Conservation (phyloP, 257 asterid genomes). For the Parsonsia alboflavescens region DNA sequence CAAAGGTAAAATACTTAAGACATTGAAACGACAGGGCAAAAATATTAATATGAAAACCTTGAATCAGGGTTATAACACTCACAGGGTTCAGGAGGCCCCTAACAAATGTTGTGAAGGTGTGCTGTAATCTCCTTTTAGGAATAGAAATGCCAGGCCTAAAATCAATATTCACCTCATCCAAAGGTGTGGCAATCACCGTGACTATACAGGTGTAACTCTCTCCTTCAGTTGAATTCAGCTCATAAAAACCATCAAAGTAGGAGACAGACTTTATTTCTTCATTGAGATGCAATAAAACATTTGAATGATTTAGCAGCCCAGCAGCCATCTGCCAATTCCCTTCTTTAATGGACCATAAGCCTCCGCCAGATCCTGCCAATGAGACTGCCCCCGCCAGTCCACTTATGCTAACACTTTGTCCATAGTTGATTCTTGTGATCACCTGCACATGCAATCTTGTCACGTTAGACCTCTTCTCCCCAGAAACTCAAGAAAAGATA, state of each 20-base stretch:
- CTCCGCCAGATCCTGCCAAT: conserved; percentile 88
- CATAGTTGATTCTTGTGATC: conserved; percentile 89
- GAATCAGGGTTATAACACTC: conserved; percentile 28
- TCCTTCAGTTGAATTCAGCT: conserved; percentile 76
- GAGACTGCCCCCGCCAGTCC: conserved; percentile 98
- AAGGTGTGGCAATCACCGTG: conserved; percentile 87
- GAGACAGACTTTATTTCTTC: conserved; percentile 83
- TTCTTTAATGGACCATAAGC: conserved; percentile 84
- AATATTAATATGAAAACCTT: background rate
- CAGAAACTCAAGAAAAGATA: background rate
- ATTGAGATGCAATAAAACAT: conserved; percentile 60
- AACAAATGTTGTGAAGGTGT: conserved; percentile 83
- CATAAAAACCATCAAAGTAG: conserved; percentile 50
- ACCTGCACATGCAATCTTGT: conserved; percentile 41
- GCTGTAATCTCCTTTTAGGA: conserved; percentile 86
- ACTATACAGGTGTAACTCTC: conserved; percentile 63
- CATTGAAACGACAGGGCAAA: background rate
- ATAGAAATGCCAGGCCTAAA: conserved; percentile 66
- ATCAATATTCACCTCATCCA: conserved; percentile 71
- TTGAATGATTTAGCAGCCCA: conserved; percentile 62
- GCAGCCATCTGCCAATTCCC: conserved; percentile 99
- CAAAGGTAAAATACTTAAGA: background rate
- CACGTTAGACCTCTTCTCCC: background rate
- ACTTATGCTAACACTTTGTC: conserved; percentile 85
- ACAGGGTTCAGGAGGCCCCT: conserved; percentile 89